Percentiles rank a stretch among this genome's conserved stretches.
phyloP scores from a whole-genome alignment of 2,329 filamentous ascomycete species.

The Sordariomycetes sp. region DNA sequence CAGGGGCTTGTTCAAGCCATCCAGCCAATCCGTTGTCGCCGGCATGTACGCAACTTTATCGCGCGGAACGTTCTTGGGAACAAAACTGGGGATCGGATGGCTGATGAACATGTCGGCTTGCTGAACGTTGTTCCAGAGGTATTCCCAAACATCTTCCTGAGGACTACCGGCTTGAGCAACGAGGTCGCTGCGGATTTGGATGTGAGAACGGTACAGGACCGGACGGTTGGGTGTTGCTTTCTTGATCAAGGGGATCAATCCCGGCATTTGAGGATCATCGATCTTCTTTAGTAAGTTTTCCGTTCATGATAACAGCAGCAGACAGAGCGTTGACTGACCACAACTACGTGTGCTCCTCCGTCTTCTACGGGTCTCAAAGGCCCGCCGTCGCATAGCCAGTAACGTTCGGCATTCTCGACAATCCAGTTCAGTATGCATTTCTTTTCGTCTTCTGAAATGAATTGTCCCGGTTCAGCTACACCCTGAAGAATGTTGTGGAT shows the following conservation, averaged over 20 bases:
- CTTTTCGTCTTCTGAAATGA: conserved; percentile 55
- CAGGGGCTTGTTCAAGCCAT: conserved; percentile 71
- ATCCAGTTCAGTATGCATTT: conserved; percentile 62
- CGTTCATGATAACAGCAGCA: not conserved
- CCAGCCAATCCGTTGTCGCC: conserved; percentile 75
- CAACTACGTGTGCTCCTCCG: conserved; percentile 67
- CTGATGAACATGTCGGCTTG: conserved; percentile 71
- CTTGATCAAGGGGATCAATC: conserved; percentile 68
- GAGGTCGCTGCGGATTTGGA: conserved; percentile 71
- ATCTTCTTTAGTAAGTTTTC: conserved; percentile 41
- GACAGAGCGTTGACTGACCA: conserved; percentile 31
- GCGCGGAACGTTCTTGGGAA: conserved; percentile 57
- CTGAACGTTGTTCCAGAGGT: conserved; percentile 64
- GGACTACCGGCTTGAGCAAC: conserved; percentile 53
- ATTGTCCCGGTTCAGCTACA: conserved; percentile 55
- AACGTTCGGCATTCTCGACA: conserved; percentile 61
- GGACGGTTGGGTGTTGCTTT: conserved; percentile 60
- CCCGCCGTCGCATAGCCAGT: conserved; percentile 62
- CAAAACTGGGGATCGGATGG: conserved; percentile 69
- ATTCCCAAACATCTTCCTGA: conserved; percentile 66
- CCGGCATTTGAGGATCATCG: conserved; percentile 80
- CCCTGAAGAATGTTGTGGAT: conserved; percentile 86
- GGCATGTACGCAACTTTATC: conserved; percentile 67
- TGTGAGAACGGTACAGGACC: conserved; percentile 74
- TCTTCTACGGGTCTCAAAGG: conserved; percentile 55